Percentiles rank a stretch among this genome's conserved stretches.
phyloP scores from a whole-genome alignment of 2,329 filamentous ascomycete species.

The Akanthomyces lecanii region DNA sequence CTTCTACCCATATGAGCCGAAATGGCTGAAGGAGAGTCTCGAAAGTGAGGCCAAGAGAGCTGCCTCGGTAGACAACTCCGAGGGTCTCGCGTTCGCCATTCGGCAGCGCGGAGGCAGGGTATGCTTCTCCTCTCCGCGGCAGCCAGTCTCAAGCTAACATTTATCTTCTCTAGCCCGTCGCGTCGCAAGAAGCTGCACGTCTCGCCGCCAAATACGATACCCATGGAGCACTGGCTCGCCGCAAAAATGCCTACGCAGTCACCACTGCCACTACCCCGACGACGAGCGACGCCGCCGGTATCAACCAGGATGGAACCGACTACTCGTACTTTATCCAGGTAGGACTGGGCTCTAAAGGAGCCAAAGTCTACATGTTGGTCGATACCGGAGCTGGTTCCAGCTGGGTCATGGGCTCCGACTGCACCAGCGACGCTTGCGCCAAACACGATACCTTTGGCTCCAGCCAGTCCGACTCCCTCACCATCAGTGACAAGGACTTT shows the following conservation, averaged over 20 bases:
- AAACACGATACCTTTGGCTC: conserved; percentile 67
- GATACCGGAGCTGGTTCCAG: conserved; percentile 68
- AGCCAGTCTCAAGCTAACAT: neutral
- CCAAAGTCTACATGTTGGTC: conserved; percentile 57
- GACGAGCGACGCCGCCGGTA: conserved; percentile 46
- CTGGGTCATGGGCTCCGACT: conserved; percentile 76
- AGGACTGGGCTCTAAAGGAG: conserved; percentile 50
- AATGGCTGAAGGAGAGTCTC: conserved; percentile 28
- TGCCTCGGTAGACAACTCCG: conserved; percentile 17
- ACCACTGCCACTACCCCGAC: conserved; percentile 43
- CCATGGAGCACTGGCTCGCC: conserved; percentile 2
- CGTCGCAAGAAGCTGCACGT: conserved; percentile 33
- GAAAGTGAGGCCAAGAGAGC: conserved; percentile 25
- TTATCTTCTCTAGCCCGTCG: conserved; percentile 27
- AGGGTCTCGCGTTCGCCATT: conserved; percentile 38
- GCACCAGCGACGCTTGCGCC: conserved; percentile 61
- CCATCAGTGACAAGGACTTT: conserved; percentile 52
- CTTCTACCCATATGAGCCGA: conserved; percentile 44
- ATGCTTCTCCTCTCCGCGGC: neutral
- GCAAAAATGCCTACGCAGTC: conserved; percentile 45
- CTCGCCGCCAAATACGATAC: conserved; percentile 39
- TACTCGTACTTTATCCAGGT: conserved; percentile 62
- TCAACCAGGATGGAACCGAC: conserved; percentile 62
- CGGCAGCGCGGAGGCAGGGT: conserved; percentile 35
- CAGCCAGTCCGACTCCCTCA: conserved; percentile 60